Base-by-base conservation (phyloP, 257 asterid genomes). In the Solanum commersonii region DNA sequence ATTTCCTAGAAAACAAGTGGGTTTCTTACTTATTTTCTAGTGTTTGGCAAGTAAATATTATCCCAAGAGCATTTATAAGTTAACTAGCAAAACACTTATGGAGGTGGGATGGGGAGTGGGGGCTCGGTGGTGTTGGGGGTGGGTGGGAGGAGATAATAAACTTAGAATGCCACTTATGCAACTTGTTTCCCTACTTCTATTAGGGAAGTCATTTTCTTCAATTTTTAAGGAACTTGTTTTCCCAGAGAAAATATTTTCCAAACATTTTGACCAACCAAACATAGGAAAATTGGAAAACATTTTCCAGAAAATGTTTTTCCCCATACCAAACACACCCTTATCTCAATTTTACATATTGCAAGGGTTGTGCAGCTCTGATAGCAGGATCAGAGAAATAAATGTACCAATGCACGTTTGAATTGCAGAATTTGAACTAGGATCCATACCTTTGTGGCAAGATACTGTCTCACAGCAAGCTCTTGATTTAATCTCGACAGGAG, bases 401-500 rank as follows among this genome's bases (percentile, higher is more conserved):
- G 25, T 18, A 87, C 9, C 27, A 16, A 52, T 78, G 44, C 31
- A 23, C 34, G 52, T 49, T 52, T 13, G 15, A 23, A 9, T 81
- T 56, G 35, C 52, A 76, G 13, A 42, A 11, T 31, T 59, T 27
- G 84, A 59, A 83, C 49, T 70, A 73, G 25, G 83, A 86, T 89
- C 76, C 49, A 83, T 89, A 95, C 96, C 96, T 94, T 93, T 60
- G 92, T 87, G 10, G 91, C 87, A 86, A 94, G 95, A 85, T 91
- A 92, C 74, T 89, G 91, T 88, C 92, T 90, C n/a, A 85, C 92
- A 89, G 96, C 87, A 88, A 90, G 90, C 92, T 95, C 98, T 87
- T 92, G 95, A 89, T 90, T 78, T 72, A 91, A 88, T 91, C 97
- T 93, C 85, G 93, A 88, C 31, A 90, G 87, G 49, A 94, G 96